Conservation (phyloP, 805 yeast genomes). For the Cyberlindnera suaveolens region DNA sequence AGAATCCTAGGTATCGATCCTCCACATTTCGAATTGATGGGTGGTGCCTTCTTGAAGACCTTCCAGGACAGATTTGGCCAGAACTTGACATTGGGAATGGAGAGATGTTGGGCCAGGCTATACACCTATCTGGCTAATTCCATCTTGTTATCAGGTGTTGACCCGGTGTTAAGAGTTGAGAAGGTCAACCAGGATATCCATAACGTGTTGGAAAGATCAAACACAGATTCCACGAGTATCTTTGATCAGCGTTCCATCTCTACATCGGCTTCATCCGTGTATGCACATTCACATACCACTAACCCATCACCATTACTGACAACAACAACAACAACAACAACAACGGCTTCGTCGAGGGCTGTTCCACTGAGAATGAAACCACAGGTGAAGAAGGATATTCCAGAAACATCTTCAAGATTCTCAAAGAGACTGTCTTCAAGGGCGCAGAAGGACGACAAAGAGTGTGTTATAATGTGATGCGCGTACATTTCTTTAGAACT, state of each 20-base stretch:
- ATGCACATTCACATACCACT: not conserved
- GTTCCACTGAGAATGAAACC: not conserved
- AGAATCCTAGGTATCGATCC: slow-evolving; percentile 71
- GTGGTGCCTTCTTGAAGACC: slow-evolving; percentile 62
- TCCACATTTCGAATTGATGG: slow-evolving; percentile 64
- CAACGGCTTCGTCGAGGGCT: not conserved
- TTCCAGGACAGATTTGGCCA: slow-evolving; percentile 55
- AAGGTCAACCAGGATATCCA: slow-evolving; percentile 10
- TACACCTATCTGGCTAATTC: slow-evolving; percentile 66
- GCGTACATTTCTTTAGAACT: not conserved
- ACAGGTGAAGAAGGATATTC: not conserved
- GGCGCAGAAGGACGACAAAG: slow-evolving; percentile 9
- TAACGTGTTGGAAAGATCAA: slow-evolving; percentile 5
- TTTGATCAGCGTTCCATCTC: slow-evolving; percentile 11
- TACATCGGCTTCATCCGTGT: slow-evolving; percentile 4
- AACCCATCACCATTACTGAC: not conserved
- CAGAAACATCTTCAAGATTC: not conserved
- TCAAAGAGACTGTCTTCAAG: not conserved
- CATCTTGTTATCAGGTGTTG: slow-evolving; percentile 44
- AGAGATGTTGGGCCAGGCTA: slow-evolving; percentile 64
- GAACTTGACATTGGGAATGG: slow-evolving; percentile 52
- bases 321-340: not conserved
- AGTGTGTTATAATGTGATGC: slow-evolving; percentile 15
- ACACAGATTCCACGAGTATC: slow-evolving; percentile 1
- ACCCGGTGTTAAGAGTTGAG: slow-evolving; percentile 33